A percentile compares a stretch with the other conserved stretches of the same genome.
Conservation (phyloP, 2,329 filamentous ascomycete species). For the Alternaria postmessia region DNA sequence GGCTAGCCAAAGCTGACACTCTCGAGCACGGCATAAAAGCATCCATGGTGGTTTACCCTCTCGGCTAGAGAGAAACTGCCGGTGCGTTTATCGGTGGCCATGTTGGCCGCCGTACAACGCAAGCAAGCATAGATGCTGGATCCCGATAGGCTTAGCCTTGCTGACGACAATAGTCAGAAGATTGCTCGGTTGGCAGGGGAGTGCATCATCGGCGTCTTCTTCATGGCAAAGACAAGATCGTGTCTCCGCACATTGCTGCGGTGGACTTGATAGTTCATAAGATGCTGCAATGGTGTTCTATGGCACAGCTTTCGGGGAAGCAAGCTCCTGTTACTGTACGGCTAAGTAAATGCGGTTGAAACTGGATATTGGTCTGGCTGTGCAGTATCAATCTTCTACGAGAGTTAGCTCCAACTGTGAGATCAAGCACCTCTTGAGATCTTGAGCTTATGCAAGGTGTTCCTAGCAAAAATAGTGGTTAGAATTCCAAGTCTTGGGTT, state of each 20-base stretch:
- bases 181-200: background rate
- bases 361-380: background rate
- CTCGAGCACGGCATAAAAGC: background rate
- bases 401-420: background rate
- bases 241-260: constrained; percentile 18
- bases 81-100: constrained; percentile 7
- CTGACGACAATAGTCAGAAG: constrained; percentile 9
- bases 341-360: background rate
- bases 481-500: background rate
- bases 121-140: constrained; percentile 6
- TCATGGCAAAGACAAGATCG: constrained; percentile 11
- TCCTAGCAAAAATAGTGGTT: background rate
- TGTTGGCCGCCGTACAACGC: constrained; percentile 22
- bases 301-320: constrained; percentile 1
- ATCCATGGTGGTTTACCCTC: background rate
- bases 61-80: constrained; percentile 13
- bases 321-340: background rate
- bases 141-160: constrained; percentile 12
- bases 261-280: background rate
- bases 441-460: background rate
- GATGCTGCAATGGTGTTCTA: constrained; percentile 8
- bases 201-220: constrained; percentile 23
- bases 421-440: constrained; percentile 13
- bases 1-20: background rate
- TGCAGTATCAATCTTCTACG: background rate